These are phyloP conservation scores for Ustilago cynodontis DNA, from an alignment of 1,284 basidiomycete genomes.

Conservation along the genomic window DNA sequence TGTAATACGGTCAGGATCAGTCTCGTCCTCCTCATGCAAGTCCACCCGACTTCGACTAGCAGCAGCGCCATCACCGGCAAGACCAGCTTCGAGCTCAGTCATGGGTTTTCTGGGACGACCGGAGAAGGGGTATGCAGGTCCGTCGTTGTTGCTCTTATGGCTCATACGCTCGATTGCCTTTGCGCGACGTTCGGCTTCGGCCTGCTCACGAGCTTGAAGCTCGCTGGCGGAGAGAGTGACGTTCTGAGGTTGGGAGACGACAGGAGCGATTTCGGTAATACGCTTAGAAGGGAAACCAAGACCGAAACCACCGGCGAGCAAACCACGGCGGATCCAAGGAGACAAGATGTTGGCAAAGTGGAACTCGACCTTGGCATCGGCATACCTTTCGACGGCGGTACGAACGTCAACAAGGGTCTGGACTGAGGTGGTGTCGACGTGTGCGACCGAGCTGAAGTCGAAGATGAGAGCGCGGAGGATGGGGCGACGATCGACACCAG, in stretches of 20 bases:
- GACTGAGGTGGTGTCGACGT: constrained; percentile 81
- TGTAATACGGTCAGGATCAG: constrained; percentile 68
- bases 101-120: constrained; percentile 34
- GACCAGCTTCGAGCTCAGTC: constrained; percentile 70
- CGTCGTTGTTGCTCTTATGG: constrained; percentile 44
- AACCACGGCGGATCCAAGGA: constrained; percentile 82
- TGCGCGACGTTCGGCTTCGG: constrained; percentile 31
- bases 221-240: constrained; percentile 33
- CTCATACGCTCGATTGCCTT: constrained; percentile 48
- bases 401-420: constrained; percentile 92
- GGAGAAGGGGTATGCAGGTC: constrained; percentile 42
- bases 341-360: constrained; percentile 90
- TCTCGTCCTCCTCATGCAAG: constrained; percentile 72
- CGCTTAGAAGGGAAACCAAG: constrained; percentile 43
- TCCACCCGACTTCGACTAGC: constrained; percentile 66
- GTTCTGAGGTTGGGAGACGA: constrained; percentile 77
- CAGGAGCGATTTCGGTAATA: constrained; percentile 61
- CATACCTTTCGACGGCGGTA: constrained; percentile 87
- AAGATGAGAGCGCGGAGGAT: constrained; percentile 86
- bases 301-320: constrained; percentile 53
- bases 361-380: constrained; percentile 82
- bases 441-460: constrained; percentile 84
- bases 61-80: constrained; percentile 69
- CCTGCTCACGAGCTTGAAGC: constrained; percentile 36
- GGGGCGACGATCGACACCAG: constrained; percentile 74